Conservation (phyloP, 805 yeast species). For the Saccharomycopsis amapae region DNA sequence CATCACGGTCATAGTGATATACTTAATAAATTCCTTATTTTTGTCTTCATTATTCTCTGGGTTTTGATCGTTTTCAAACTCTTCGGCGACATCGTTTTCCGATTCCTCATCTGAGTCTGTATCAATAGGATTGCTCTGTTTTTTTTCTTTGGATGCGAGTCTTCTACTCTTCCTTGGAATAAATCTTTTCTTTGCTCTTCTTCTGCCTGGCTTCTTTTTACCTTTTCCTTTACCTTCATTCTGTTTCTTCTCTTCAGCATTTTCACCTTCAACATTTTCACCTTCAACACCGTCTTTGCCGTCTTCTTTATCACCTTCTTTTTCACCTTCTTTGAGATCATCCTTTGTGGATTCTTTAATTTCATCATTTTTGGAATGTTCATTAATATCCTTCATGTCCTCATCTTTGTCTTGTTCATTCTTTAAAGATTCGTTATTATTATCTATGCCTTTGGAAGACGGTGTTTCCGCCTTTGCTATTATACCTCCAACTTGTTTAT, state of each 20-base stretch:
- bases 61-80: slow-evolving; percentile 21
- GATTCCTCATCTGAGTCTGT: slow-evolving; percentile 12
- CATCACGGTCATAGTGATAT: slow-evolving; percentile 59
- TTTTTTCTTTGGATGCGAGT: slow-evolving; percentile 6
- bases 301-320: slow-evolving; percentile 23
- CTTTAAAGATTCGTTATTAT: slow-evolving; percentile 25
- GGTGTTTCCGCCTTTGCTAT: neutral
- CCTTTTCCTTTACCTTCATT: slow-evolving; percentile 3
- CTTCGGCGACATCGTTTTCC: slow-evolving; percentile 21
- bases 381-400: slow-evolving; percentile 13
- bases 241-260: neutral
- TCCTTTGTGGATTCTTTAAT: slow-evolving; percentile 25
- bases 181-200: slow-evolving; percentile 23
- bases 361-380: slow-evolving; percentile 14
- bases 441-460: slow-evolving; percentile 22
- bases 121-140: slow-evolving; percentile 1
- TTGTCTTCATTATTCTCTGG: slow-evolving; percentile 22
- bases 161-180: slow-evolving; percentile 18
- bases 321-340: slow-evolving; percentile 21
- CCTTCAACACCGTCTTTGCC: slow-evolving; percentile 24
- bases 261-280: neutral
- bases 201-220: slow-evolving; percentile 16
- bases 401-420: slow-evolving; percentile 22
- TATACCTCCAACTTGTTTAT: neutral
- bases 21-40: slow-evolving; percentile 21